phyloP scores from a whole-genome alignment of 208 protist species.

The Leishmania tarentolae region DNA sequence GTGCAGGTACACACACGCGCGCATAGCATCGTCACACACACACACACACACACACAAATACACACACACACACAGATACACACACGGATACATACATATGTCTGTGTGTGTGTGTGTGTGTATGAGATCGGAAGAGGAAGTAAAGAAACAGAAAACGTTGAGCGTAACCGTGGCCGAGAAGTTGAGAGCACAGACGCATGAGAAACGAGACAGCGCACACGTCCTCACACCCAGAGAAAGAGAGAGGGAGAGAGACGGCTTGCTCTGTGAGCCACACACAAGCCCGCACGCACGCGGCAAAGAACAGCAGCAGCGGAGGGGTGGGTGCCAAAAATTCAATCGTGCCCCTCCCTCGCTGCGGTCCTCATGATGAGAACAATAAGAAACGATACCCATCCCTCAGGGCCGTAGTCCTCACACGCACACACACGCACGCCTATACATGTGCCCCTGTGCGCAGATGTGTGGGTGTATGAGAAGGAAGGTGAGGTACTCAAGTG shows the following conservation, averaged over 20 bases:
- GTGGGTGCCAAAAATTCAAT: neutral
- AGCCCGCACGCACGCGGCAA: neutral
- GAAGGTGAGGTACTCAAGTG: neutral
- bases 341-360: neutral
- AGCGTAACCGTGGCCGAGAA: neutral
- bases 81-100: too few relatives aligned
- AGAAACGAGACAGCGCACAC: neutral
- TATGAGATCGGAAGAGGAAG: too few relatives aligned
- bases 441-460: neutral
- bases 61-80: too few relatives aligned
- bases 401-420: neutral
- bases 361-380: neutral
- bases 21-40: too few relatives aligned
- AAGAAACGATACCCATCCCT: neutral
- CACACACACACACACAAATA: too few relatives aligned
- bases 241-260: too few relatives aligned
- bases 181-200: neutral
- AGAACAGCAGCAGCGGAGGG: neutral
- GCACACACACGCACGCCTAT: neutral
- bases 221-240: neutral
- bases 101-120: too few relatives aligned
- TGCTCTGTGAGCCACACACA: neutral
- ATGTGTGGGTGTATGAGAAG: neutral
- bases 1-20: too few relatives aligned
- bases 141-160: neutral